phyloP scores from a whole-genome alignment of 768 basidiomycete genomes.

The Lepiota subincarnata region DNA sequence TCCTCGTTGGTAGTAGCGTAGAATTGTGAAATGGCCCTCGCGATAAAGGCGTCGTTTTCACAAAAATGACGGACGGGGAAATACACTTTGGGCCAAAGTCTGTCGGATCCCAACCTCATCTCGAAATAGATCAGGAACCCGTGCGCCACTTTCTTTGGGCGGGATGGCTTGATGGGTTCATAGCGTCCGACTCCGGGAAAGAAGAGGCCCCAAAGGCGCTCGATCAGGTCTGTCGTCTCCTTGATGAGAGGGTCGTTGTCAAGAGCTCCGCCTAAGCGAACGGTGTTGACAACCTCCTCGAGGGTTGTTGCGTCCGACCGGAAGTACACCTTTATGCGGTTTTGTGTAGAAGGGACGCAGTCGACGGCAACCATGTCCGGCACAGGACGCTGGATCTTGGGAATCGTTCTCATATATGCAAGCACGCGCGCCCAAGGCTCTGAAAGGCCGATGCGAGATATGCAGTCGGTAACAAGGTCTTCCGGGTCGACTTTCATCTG shows the following conservation, averaged over 20 bases:
- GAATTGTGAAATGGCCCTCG: constrained; percentile 12
- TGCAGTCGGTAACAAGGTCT: constrained; percentile 12
- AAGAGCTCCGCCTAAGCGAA: constrained; percentile 15
- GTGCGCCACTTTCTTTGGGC: constrained; percentile 7
- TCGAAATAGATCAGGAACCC: constrained; percentile 17
- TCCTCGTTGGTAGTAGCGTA: constrained; percentile 10
- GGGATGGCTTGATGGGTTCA: constrained; percentile 9
- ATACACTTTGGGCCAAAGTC: constrained; percentile 17
- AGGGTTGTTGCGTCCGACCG: constrained; percentile 15
- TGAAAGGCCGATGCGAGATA: constrained; percentile 7
- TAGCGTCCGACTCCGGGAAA: constrained; percentile 14
- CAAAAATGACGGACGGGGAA: constrained; percentile 18
- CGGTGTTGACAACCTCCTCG: constrained; percentile 8
- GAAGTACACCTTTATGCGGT: constrained; percentile 17
- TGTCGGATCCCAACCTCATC: constrained; percentile 8
- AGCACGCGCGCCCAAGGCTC: constrained; percentile 13
- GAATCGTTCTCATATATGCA: constrained; percentile 12
- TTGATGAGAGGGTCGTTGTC: constrained; percentile 11
- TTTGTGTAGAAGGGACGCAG: constrained; percentile 13
- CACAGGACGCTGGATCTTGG: constrained; percentile 2
- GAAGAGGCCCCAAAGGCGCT: constrained; percentile 13
- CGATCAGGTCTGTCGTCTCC: constrained; percentile 12
- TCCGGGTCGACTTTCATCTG: constrained; percentile 10
- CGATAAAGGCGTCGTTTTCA: constrained; percentile 15
- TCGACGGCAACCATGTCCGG: constrained; percentile 17